Percentiles rank a stretch among this genome's conserved stretches.
These are phyloP conservation scores for Lactifluus volemus DNA, from an alignment of 768 basidiomycete species.

Conservation along the genomic window DNA sequence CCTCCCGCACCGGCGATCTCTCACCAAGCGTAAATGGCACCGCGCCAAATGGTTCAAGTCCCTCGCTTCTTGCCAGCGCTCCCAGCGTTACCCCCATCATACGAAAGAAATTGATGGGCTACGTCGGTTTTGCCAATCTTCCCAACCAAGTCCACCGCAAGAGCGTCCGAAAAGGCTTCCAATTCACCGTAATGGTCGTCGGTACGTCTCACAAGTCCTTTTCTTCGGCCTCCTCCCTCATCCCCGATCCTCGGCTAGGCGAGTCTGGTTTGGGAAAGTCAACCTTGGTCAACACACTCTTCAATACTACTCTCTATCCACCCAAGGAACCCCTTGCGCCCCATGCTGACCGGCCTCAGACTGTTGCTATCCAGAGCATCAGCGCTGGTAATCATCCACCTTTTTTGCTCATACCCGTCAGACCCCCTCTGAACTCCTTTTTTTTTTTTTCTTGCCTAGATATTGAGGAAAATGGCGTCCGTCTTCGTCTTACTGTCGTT, in stretches of 20 bases:
- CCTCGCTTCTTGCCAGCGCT: slow-evolving; percentile 38
- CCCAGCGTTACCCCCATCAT: slow-evolving; percentile 33
- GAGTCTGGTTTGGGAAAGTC: slow-evolving; percentile 99
- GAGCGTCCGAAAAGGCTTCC: slow-evolving; percentile 96
- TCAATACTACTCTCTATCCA: slow-evolving; percentile 93
- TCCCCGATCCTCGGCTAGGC: slow-evolving; percentile 39
- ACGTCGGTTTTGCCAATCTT: slow-evolving; percentile 94
- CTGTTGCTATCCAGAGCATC: slow-evolving; percentile 97
- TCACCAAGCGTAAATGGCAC: slow-evolving; percentile 48
- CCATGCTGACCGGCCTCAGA: slow-evolving; percentile 79
- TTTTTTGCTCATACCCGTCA: neutral
- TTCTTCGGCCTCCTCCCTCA: slow-evolving; percentile 5
- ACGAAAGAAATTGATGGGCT: slow-evolving; percentile 92
- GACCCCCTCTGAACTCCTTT: neutral
- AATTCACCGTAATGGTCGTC: slow-evolving; percentile 98
- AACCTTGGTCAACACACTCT: slow-evolving; percentile 96
- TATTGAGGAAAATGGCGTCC: slow-evolving; percentile 97
- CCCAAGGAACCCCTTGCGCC: slow-evolving; percentile 80
- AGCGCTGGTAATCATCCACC: slow-evolving; percentile 70
- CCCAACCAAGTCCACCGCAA: slow-evolving; percentile 99
- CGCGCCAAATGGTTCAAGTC: slow-evolving; percentile 51
- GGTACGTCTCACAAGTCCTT: slow-evolving; percentile 48
- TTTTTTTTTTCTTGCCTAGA: slow-evolving; percentile 42
- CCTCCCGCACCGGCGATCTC: slow-evolving; percentile 56
- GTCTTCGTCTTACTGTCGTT: slow-evolving; percentile 95